These are phyloP conservation scores for Petunia axillaris DNA, from an alignment of 257 asterid species.

Conservation along the genomic window DNA sequence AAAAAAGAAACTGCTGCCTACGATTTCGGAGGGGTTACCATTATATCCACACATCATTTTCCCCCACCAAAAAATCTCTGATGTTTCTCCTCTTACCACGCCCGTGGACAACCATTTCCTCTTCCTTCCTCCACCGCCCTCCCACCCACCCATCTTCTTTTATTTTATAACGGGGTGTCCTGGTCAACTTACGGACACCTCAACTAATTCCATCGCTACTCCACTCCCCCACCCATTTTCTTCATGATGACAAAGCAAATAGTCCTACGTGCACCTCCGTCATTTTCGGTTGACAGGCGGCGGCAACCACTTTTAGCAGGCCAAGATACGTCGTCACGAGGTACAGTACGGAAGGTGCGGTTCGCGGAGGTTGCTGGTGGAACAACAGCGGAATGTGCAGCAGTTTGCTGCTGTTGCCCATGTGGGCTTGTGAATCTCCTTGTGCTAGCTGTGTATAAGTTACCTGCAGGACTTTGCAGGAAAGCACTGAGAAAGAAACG, in stretches of 20 bases:
- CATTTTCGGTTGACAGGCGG: conserved; percentile 41
- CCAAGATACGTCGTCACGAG: conserved; percentile 38
- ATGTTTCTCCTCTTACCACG: neutral
- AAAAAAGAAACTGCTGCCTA: neutral
- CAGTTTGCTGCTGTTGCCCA: conserved; percentile 83
- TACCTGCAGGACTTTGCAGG: conserved; percentile 78
- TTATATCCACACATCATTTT: no score
- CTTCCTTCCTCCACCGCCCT: neutral
- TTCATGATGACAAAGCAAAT: conserved; percentile 45
- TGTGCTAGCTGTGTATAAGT: conserved; percentile 60
- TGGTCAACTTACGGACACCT: neutral
- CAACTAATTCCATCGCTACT: no score
- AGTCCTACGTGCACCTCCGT: conserved; percentile 40
- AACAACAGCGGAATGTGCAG: conserved; percentile 88
- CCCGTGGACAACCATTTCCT: neutral
- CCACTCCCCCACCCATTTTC: no score
- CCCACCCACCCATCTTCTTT: conserved; percentile 19
- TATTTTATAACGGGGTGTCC: neutral
- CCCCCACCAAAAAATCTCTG: no score
- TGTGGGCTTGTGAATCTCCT: conserved; percentile 67
- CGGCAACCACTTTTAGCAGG: conserved; percentile 45
- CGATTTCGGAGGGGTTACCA: neutral
- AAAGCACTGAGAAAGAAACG: conserved; percentile 62
- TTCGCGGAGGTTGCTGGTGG: conserved; percentile 80
- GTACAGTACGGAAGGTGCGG: conserved; percentile 36